phyloP scores from a whole-genome alignment of 2,329 filamentous ascomycete species.

The Exophiala spinifera region DNA sequence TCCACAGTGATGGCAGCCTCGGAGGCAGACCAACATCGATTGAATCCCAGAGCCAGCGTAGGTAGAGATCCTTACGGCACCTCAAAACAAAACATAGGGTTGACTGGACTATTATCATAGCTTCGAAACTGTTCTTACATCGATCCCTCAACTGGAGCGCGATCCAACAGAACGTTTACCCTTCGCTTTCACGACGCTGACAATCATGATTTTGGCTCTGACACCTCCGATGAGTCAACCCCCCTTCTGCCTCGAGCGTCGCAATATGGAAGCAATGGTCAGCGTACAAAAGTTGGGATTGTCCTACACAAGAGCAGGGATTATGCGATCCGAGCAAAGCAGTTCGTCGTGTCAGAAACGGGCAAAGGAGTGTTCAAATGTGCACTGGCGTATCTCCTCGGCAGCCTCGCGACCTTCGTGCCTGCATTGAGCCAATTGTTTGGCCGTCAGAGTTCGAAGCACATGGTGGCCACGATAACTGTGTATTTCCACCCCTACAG shows the following conservation, averaged over 20 bases:
- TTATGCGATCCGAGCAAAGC: constrained; percentile 45
- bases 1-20: constrained; percentile 3
- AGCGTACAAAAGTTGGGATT: not conserved
- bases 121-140: constrained; percentile 84
- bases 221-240: constrained; percentile 8
- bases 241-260: constrained; percentile 13
- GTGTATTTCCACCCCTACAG: constrained; percentile 93
- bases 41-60: constrained; percentile 24
- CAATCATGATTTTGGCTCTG: constrained; percentile 19
- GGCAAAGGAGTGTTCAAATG: constrained; percentile 85
- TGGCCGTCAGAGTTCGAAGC: constrained; percentile 84
- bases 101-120: constrained; percentile 39
- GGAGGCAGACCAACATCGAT: not conserved
- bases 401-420: constrained; percentile 81
- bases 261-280: not conserved
- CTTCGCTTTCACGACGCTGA: constrained; percentile 56
- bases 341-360: constrained; percentile 66
- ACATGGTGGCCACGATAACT: constrained; percentile 87
- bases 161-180: constrained; percentile 74
- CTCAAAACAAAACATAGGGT: not conserved
- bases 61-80: not conserved
- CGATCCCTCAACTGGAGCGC: constrained; percentile 79
- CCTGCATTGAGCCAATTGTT: constrained; percentile 68
- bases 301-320: constrained; percentile 26
- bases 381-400: constrained; percentile 82